Evolutionary conservation across 495 filamentous ascomycete species (phyloP), one percentile per base, ranked within the genome.

Genomic region (Penicillium odoratum): DNA sequence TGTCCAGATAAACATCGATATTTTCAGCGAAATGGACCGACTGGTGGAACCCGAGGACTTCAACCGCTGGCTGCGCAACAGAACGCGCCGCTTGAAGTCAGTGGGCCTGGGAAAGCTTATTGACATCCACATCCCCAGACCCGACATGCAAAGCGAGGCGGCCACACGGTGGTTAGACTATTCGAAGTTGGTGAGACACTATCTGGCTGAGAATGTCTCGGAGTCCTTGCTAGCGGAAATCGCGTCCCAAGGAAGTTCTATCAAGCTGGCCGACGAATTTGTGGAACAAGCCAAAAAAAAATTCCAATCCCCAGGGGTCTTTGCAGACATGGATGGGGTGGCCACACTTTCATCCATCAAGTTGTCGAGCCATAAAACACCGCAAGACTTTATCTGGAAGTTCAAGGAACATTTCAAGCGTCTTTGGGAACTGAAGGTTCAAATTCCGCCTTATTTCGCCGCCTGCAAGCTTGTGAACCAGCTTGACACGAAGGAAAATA

Each of bases 251-350:
- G 43, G 43, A 48, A 40, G 29, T 1, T 9, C 9, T 9, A 21
- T 48, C 18, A 33, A 56, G 40, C 45, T 56, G 4, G 53, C 53
- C 0, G 44, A 56, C 6, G 53, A 56, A 10, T 48, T 56, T 18
- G 29, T 56, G 1, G 33, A 38, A 10, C 18, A 49, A 29, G 45
- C 44, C 2, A 56, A 38, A 29, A 18, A 9, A 2, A 15, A 28
- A 4, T 40, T 56, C 26, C n/a, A 46, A 26, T 16, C 5, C 5
- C 5, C 10, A 3, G 45, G 33, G 10, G 6, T 45, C 0, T 48
- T 48, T 31, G 53, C 29, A 28, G 53, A 55, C 4, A 1, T 55
- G 7, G 13, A 26, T 44, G 36, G 36, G 0, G 26, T 53, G 16
- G 6, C 18, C 16, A 51, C 6, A 5, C 10, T 51, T 3, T 8